These are phyloP conservation scores for Collybia nuda DNA, from an alignment of 768 basidiomycete species.

Conservation along the genomic window DNA sequence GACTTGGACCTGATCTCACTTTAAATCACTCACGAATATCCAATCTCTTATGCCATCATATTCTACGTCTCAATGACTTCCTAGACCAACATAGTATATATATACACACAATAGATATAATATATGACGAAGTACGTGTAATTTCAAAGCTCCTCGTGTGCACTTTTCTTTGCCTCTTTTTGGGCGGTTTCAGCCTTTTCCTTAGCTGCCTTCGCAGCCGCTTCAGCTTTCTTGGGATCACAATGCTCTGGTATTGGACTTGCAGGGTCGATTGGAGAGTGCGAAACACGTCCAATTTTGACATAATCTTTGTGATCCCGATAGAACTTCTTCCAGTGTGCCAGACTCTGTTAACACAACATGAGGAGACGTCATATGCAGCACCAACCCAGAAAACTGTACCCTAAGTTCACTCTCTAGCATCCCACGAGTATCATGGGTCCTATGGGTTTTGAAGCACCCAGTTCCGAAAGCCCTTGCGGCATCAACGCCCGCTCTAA, in stretches of 20 bases:
- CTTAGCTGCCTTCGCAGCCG: conserved; percentile 27
- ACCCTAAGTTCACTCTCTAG: conserved; percentile 70
- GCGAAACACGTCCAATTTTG: conserved; percentile 75
- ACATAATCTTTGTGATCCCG: conserved; percentile 75
- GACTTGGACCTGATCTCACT: neutral
- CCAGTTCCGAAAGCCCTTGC: conserved; percentile 92
- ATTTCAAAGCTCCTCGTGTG: conserved; percentile 39
- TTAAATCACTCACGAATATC: neutral
- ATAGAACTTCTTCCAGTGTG: conserved; percentile 93
- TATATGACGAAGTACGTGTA: conserved; percentile 7
- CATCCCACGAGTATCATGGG: conserved; percentile 88
- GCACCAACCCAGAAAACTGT: conserved; percentile 20
- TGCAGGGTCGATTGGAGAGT: conserved; percentile 73
- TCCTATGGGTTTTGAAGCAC: conserved; percentile 88
- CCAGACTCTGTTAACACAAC: conserved; percentile 51
- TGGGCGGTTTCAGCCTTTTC: conserved; percentile 16
- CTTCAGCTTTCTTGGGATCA: conserved; percentile 55
- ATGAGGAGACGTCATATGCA: neutral
- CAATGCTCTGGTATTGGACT: conserved; percentile 78
- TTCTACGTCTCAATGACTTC: neutral
- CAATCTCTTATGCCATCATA: too few relatives aligned
- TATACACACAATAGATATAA: conserved; percentile 9
- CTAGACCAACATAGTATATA: neutral
- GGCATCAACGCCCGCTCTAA: conserved; percentile 81
- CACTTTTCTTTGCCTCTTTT: conserved; percentile 16